phyloP scores from a whole-genome alignment of 805 yeast species.

The Kazachstania viticola region DNA sequence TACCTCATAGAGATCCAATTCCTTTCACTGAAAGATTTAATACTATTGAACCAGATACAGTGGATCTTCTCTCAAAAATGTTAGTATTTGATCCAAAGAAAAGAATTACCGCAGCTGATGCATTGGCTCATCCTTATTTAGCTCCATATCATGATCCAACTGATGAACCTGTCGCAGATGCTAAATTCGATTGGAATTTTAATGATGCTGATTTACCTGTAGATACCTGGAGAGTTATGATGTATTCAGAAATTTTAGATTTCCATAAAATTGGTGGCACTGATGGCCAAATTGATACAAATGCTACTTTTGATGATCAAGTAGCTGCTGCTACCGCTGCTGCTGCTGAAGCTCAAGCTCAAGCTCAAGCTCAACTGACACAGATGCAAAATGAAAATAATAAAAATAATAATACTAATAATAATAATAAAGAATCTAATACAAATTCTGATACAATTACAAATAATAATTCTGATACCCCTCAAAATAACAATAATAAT shows the following conservation, averaged over 20 bases:
- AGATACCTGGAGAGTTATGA: constrained; percentile 98
- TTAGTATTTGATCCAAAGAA: constrained; percentile 89
- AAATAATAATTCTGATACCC: constrained; percentile 1
- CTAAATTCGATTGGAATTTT: constrained; percentile 94
- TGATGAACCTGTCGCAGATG: constrained; percentile 91
- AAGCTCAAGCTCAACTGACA: constrained; percentile 19
- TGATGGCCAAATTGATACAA: constrained; percentile 25
- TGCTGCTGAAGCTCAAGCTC: constrained; percentile 25
- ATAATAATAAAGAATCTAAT: not conserved
- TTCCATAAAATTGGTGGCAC: constrained; percentile 77
- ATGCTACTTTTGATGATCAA: constrained; percentile 27
- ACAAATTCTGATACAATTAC: not conserved
- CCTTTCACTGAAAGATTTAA: constrained; percentile 76
- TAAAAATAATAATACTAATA: constrained; percentile 2
- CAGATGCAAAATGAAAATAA: constrained; percentile 1
- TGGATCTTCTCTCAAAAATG: constrained; percentile 81
- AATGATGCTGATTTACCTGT: constrained; percentile 96
- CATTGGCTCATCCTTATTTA: constrained; percentile 80
- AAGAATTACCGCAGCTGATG: constrained; percentile 86
- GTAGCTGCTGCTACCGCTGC: constrained; percentile 29
- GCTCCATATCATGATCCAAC: constrained; percentile 95
- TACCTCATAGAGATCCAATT: constrained; percentile 88
- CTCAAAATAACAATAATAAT: constrained; percentile 1
- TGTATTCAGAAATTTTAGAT: constrained; percentile 93
- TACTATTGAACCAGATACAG: constrained; percentile 71